Evolutionary conservation across 176 grass and related monocot species (phyloP), one percentile per base, ranked within the genome.

Genomic region (Elaeis guineensis): DNA sequence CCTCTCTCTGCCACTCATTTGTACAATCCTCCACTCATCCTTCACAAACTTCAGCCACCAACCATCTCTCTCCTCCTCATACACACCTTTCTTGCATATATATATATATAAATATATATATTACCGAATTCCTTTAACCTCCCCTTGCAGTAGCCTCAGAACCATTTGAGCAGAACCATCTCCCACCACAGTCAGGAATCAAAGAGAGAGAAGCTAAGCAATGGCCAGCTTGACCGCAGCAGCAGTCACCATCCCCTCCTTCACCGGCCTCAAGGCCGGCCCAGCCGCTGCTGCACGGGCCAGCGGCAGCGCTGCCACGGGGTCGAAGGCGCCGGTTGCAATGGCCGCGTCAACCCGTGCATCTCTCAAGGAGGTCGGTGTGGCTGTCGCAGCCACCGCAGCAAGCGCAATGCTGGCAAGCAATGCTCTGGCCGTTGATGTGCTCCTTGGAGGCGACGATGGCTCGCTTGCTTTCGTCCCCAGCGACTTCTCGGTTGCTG

Each of bases 381-480:
- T 71, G 0, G 84, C 78, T 0, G 84, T 78, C 0, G 75, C 83
- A 1, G 92, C 92, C 9, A 61, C 86, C 0, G 93, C 93, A 1
- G 87, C 93, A 0, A 83, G 70, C 62, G 87, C 77, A 4, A 22
- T 85, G 28, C 77, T 91, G 0, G 70, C 78, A 4, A 69, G 87
- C 76, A 78, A 77, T 56, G 92, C 92, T 5, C 55, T 85, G 54
- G 92, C 87, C 2, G 57, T 76, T 44, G 87, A 90, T 21, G 76
- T 97, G 62, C 72, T 91, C 15, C 84, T 97, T 0, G 92, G 92
- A 17, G 72, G 49, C 12, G 28, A 17, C 23, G 80, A 80, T 2
- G 92, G 92, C 55, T 55, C 26, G 49, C 87, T 97, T 11, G 87
- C 72, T 19, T 91, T 97, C 69, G 78, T 85, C 39, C 92, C 92